phyloP scores from a whole-genome alignment of 306 rosid species.

The Urtica urens region DNA sequence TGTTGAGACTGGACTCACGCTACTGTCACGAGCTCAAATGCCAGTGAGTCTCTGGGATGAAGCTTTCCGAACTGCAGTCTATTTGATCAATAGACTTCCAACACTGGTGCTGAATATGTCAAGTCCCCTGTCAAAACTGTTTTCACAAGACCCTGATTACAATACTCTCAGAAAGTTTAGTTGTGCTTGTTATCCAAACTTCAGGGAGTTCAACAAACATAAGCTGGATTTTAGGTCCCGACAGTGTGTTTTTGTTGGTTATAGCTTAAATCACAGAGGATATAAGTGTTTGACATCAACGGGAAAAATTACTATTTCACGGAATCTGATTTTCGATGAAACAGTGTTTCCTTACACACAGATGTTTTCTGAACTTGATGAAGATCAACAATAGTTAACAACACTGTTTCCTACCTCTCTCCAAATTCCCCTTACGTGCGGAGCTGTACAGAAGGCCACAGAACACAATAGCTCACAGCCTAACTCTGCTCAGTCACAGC shows the following conservation, averaged over 20 bases:
- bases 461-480: too few species aligned
- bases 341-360: too few species aligned
- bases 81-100: neutral
- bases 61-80: neutral
- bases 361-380: too few species aligned
- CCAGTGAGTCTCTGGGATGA: neutral
- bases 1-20: neutral
- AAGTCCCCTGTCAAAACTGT: neutral
- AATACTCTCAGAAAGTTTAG: neutral
- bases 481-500: too few species aligned
- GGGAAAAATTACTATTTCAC: too few species aligned
- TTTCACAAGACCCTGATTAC: neutral
- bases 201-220: neutral
- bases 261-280: neutral
- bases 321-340: too few species aligned
- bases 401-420: too few species aligned
- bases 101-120: neutral
- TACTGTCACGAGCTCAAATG: neutral
- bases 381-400: too few species aligned
- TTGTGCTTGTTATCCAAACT: neutral
- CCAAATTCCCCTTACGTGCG: too few species aligned
- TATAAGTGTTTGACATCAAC: neutral
- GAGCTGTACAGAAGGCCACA: too few species aligned
- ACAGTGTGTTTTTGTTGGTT: neutral
- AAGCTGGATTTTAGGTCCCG: neutral